A percentile compares a stretch with the other conserved stretches of the same genome.
Conservation (phyloP, 129 eudicot species). For the Oenanthe sinensis region DNA sequence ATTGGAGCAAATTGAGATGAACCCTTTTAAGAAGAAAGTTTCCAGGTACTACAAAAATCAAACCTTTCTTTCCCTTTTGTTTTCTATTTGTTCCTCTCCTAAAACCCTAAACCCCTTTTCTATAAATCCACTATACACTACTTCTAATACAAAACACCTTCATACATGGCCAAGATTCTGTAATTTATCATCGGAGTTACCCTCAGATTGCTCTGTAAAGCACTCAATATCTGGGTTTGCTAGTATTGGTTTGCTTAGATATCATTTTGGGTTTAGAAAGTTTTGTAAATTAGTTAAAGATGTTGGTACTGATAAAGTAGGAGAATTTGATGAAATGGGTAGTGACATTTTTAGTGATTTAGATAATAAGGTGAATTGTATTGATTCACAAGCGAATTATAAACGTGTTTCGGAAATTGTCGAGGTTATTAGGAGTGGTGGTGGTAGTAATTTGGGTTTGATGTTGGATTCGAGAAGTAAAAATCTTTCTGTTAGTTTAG, state of each 20-base stretch:
- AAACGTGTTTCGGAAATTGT: constrained; percentile 31
- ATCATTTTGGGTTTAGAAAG: constrained; percentile 4
- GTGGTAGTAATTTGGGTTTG: constrained; percentile 29
- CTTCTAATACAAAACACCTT: constrained; percentile 2
- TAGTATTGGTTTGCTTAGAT: constrained; percentile 3
- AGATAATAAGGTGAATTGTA: not conserved
- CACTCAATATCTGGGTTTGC: not conserved
- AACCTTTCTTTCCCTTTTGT: not conserved
- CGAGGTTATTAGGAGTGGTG: constrained; percentile 33
- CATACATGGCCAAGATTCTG: not conserved
- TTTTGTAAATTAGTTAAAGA: constrained; percentile 7
- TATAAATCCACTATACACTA: not conserved
- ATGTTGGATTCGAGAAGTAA: constrained; percentile 21
- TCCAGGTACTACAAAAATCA: constrained; percentile 22
- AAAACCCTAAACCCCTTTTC: constrained; percentile 22
- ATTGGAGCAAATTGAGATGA: constrained; percentile 11
- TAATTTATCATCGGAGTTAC: constrained; percentile 18
- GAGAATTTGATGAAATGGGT: constrained; percentile 10
- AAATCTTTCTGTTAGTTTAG: constrained; percentile 21
- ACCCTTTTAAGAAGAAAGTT: constrained; percentile 8
- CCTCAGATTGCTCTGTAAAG: constrained; percentile 10
- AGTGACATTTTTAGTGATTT: constrained; percentile 10
- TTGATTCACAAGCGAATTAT: constrained; percentile 11
- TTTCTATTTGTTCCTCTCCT: constrained; percentile 4
- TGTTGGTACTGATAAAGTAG: constrained; percentile 4